phyloP scores from a whole-genome alignment of 208 protist species.

The Leishmania arabica region DNA sequence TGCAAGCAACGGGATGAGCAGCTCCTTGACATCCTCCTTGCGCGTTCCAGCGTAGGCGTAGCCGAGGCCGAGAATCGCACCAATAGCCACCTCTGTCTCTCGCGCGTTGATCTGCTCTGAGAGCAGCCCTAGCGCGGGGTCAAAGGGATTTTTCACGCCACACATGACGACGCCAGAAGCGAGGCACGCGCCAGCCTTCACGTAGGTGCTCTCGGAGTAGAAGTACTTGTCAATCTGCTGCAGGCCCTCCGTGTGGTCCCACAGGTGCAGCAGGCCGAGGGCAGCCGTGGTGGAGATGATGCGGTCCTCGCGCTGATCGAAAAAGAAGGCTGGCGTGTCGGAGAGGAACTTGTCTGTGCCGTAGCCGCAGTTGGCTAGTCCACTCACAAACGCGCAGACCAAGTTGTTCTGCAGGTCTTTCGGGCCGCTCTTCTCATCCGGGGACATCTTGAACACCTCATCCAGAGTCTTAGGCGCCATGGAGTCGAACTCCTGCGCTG shows the following conservation, averaged over 20 bases:
- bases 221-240: conserved; percentile 97
- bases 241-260: conserved; percentile 97
- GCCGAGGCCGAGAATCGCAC: conserved; percentile 95
- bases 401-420: conserved; percentile 95
- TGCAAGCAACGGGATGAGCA: conserved; percentile 93
- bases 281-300: conserved; percentile 96
- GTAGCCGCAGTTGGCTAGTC: conserved; percentile 95
- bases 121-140: conserved; percentile 96
- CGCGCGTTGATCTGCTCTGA: conserved; percentile 68
- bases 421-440: conserved; percentile 34
- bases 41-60: conserved; percentile 97
- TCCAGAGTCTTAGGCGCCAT: conserved; percentile 97
- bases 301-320: conserved; percentile 97
- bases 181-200: conserved; percentile 97
- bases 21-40: conserved; percentile 95
- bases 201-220: conserved; percentile 94
- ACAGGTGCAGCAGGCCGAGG: conserved; percentile 97
- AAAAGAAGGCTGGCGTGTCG: conserved; percentile 88
- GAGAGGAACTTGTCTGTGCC: conserved; percentile 98
- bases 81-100: conserved; percentile 83
- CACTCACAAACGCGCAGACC: conserved; percentile 97
- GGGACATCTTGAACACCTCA: conserved; percentile 97
- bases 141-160: conserved; percentile 89
- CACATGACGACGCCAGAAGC: conserved; percentile 91
- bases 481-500: conserved; percentile 95